Evolutionary conservation across 768 basidiomycete genomes (phyloP).

Genomic region (Russula foetens): DNA sequence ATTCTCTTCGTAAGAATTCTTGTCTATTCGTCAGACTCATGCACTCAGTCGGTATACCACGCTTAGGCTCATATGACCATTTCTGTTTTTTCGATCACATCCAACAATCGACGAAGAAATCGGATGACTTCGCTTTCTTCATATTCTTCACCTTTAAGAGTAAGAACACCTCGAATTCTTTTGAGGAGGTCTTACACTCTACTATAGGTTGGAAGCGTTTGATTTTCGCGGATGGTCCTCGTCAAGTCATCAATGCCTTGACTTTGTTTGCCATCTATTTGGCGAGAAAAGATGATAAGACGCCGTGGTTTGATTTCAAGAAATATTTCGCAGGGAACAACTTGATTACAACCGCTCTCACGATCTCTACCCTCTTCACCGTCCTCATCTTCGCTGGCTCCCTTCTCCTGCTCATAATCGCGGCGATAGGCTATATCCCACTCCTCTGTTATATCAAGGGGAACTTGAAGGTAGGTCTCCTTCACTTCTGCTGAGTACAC

Average conservation of each 20-base stretch:
- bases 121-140: conserved; percentile 98
- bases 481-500: background rate
- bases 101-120: conserved; percentile 88
- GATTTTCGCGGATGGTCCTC: conserved; percentile 88
- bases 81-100: conserved; percentile 99
- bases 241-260: conserved; percentile 95
- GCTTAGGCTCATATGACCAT: conserved; percentile 84
- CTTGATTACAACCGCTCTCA: conserved; percentile 66
- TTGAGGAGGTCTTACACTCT: background rate
- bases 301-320: conserved; percentile 57
- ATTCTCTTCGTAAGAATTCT: conserved; percentile 71
- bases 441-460: conserved; percentile 92
- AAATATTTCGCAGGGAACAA: conserved; percentile 77
- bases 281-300: conserved; percentile 37
- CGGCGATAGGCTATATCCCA: conserved; percentile 88
- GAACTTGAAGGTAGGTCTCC: conserved; percentile 72
- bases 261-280: conserved; percentile 90
- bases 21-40: background rate
- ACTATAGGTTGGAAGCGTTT: conserved; percentile 76
- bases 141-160: conserved; percentile 99
- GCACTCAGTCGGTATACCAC: background rate
- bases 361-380: conserved; percentile 86
- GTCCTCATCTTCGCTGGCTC: conserved; percentile 82
- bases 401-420: conserved; percentile 69
- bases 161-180: conserved; percentile 30